Evolutionary conservation across 805 yeast species (phyloP).

Genomic region (Saccharomycopsis schoenii): DNA sequence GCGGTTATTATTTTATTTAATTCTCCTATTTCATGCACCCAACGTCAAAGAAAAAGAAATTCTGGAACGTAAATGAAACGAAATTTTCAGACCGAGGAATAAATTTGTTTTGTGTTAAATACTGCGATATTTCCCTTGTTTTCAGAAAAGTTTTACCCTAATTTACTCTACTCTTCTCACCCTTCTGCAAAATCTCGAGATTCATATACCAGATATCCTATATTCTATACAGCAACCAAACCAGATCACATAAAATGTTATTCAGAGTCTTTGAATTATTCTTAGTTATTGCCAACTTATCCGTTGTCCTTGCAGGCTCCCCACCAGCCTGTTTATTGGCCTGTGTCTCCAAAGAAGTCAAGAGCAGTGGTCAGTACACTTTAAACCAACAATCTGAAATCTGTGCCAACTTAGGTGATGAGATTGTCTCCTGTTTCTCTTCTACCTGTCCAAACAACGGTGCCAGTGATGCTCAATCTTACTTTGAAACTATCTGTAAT

Average conservation of each 20-base stretch:
- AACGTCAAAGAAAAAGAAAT: not conserved
- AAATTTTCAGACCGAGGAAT: not conserved
- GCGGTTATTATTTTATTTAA: not conserved
- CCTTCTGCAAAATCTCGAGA: not conserved
- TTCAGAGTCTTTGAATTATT: not conserved
- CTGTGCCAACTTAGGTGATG: conserved; percentile 46
- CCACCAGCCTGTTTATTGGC: conserved; percentile 92
- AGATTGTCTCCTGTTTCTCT: conserved; percentile 53
- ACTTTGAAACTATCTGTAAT: conserved; percentile 49
- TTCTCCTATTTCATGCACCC: not conserved
- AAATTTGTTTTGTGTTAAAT: too few relatives aligned
- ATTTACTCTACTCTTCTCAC: too few relatives aligned
- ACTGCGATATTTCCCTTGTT: too few relatives aligned
- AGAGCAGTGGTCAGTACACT: conserved; percentile 21
- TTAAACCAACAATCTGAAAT: conserved; percentile 14
- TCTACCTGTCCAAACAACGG: conserved; percentile 58
- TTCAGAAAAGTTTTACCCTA: too few relatives aligned
- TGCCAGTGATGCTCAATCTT: conserved; percentile 46
- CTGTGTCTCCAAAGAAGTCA: conserved; percentile 67
- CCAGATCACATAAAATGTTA: not conserved
- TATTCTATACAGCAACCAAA: not conserved
- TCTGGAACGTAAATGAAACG: not conserved
- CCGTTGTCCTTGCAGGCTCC: conserved; percentile 36
- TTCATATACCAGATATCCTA: not conserved
- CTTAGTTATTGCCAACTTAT: not conserved